Conservation (phyloP, 768 basidiomycete genomes). For the Hypsizygus marmoreus region DNA sequence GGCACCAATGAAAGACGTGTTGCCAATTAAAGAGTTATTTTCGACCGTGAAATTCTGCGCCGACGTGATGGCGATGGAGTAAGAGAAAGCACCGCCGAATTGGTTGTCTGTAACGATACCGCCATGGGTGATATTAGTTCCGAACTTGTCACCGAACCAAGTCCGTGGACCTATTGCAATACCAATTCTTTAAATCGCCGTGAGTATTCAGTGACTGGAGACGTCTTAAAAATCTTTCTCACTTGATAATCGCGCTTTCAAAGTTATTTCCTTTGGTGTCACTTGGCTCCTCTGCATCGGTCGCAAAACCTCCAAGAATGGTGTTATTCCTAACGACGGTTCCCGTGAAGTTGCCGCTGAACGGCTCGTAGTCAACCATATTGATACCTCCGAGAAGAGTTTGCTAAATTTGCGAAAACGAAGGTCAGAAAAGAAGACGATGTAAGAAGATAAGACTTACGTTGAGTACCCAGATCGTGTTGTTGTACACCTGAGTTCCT, state of each 20-base stretch:
- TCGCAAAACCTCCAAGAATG: slow-evolving; percentile 71
- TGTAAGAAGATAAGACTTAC: slow-evolving; percentile 38
- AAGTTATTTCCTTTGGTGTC: slow-evolving; percentile 56
- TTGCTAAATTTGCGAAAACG: slow-evolving; percentile 38
- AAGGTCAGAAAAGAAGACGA: slow-evolving; percentile 8
- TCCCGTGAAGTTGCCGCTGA: slow-evolving; percentile 62
- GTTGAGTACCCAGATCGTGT: slow-evolving; percentile 71
- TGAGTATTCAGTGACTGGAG: slow-evolving; percentile 8
- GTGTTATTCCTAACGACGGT: slow-evolving; percentile 68
- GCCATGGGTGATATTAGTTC: slow-evolving; percentile 50
- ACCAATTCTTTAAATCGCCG: slow-evolving; percentile 58
- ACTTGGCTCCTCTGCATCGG: slow-evolving; percentile 36
- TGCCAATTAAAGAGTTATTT: slow-evolving; percentile 61
- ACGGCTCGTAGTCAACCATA: slow-evolving; percentile 73
- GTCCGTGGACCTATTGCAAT: slow-evolving; percentile 77
- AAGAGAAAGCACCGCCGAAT: slow-evolving; percentile 70
- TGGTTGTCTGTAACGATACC: slow-evolving; percentile 59
- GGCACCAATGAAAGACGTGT: slow-evolving; percentile 75
- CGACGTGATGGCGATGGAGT: slow-evolving; percentile 67
- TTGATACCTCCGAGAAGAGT: slow-evolving; percentile 79
- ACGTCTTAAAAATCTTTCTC: slow-evolving; percentile 21
- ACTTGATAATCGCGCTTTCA: slow-evolving; percentile 73
- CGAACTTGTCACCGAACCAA: slow-evolving; percentile 68
- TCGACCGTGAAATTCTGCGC: slow-evolving; percentile 68
- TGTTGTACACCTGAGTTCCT: slow-evolving; percentile 72